phyloP scores from a whole-genome alignment of 2,329 filamentous ascomycete species.

The Ophiostoma ips region DNA sequence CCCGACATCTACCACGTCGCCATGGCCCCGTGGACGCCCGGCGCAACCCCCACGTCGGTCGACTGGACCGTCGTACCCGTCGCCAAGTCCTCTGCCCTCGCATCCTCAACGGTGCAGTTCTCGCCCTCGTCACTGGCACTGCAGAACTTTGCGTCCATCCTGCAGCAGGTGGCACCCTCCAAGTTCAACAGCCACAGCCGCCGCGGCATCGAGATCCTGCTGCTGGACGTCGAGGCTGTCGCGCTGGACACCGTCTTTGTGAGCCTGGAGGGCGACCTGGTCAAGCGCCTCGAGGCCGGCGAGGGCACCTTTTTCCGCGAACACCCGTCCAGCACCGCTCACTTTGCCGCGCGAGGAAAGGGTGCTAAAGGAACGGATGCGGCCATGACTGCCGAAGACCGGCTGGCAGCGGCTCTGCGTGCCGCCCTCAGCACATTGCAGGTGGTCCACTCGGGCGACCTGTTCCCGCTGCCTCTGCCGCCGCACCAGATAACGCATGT shows the following conservation, averaged over 20 bases:
- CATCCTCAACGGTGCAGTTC: conserved; percentile 68
- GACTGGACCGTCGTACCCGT: conserved; percentile 81
- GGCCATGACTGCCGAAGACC: conserved; percentile 31
- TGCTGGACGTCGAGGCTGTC: conserved; percentile 68
- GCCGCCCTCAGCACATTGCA: conserved; percentile 58
- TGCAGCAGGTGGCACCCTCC: conserved; percentile 62
- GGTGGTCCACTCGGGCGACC: conserved; percentile 72
- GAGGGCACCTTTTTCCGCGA: conserved; percentile 69
- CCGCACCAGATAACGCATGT: conserved; percentile 80
- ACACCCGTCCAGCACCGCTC: conserved; percentile 27
- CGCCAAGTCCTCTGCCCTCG: conserved; percentile 46
- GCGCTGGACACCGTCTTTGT: conserved; percentile 78
- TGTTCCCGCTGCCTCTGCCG: conserved; percentile 62
- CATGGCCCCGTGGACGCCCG: conserved; percentile 59
- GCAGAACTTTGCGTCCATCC: conserved; percentile 61
- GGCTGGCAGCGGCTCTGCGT: conserved; percentile 53
- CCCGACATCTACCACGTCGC: conserved; percentile 48
- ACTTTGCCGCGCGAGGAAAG: neutral
- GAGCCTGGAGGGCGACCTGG: conserved; percentile 65
- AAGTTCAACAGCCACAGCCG: conserved; percentile 60
- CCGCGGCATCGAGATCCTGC: conserved; percentile 67
- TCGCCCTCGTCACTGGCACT: conserved; percentile 58
- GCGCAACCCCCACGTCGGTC: conserved; percentile 41
- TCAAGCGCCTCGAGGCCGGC: conserved; percentile 67
- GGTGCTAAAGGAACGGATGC: conserved; percentile 1